Base-by-base conservation (phyloP, 805 yeast species). In the Clavispora santaluciae region DNA sequence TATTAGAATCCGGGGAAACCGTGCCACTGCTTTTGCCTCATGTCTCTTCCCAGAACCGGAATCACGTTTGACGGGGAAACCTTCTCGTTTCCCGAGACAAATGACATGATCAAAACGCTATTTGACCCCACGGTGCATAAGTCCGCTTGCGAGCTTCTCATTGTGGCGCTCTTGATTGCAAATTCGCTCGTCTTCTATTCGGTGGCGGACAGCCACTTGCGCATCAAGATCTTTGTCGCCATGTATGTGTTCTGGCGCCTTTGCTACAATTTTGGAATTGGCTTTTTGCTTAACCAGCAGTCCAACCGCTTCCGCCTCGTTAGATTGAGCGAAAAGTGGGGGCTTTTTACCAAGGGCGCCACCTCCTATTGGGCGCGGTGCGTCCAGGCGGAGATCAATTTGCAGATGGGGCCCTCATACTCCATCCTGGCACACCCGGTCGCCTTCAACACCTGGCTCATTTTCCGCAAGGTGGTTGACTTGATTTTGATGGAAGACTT, bases 401-500 rank as follows among this genome's bases (percentile, higher is more conserved):
- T 68, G 18, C 75, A 69, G 46, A 64, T 69, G 66, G 72, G 73
- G 13, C 24, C 47, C 5, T 38, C 53, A 8, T 69, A 67, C 50
- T 42, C 51, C 24, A 53, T 66, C 23, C 21, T 44, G 16, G 40
- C 48, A 18, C 60, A 60, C 28, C 95, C 95, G 1, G 66, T 76
- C 38, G 95, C 86, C 57, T 82, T 82, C 65, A 86, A 85, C 60
- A 79, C 90, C 22, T 86, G 95, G 95, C 68, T 87, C 26, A 56
- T 86, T 11, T 86, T 83, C 62, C 70, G 95, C 39, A 85, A 82
- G 56, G 71, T 82, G 39, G 95, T 87, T 12, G 95, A 86, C 60
- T 72, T 86, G 59, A 79, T 86, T 39, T 70, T 86, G 54, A 86
- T 86, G 95, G 85, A 81, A 60, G 95, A 86, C 63, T 86, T 86